Evolutionary conservation across 2,329 filamentous ascomycete genomes (phyloP).

Genomic region (Fusarium pilosicola): DNA sequence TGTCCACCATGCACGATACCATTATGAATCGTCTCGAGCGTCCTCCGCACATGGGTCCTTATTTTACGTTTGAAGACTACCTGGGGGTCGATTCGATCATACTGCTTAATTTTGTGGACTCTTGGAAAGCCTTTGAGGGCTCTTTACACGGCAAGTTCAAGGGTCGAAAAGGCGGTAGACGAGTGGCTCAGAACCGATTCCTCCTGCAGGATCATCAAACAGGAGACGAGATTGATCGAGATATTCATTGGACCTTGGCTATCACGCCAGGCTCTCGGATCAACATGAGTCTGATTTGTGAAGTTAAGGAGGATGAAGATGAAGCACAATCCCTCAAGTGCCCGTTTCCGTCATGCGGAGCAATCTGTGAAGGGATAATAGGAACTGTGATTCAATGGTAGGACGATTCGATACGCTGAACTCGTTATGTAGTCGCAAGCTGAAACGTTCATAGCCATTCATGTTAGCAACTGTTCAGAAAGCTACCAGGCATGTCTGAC

Average conservation of each 20-base stretch:
- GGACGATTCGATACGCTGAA: rapidly evolving
- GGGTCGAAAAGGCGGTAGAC: background rate
- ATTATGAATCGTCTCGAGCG: rapidly evolving
- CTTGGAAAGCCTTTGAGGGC: background rate
- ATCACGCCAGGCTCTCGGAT: background rate
- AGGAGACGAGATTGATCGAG: background rate
- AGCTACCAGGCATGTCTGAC: background rate
- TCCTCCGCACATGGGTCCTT: rapidly evolving
- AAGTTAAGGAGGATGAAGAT: background rate
- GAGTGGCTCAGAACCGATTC: background rate
- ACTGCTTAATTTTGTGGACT: background rate
- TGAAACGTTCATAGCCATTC: rapidly evolving
- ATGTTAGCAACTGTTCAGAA: background rate
- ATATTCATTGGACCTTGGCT: background rate
- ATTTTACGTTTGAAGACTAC: background rate
- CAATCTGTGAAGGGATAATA: background rate
- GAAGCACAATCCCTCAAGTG: background rate
- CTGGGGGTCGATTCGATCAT: background rate
- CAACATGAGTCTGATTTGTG: background rate
- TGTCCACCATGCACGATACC: background rate
- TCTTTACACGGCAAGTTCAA: background rate
- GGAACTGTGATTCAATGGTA: background rate
- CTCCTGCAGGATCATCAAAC: background rate
- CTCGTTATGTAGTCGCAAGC: rapidly evolving
- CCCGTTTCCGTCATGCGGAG: background rate